Evolutionary conservation across 257 asterid species (phyloP).

Genomic region (Scutellaria barbata): DNA sequence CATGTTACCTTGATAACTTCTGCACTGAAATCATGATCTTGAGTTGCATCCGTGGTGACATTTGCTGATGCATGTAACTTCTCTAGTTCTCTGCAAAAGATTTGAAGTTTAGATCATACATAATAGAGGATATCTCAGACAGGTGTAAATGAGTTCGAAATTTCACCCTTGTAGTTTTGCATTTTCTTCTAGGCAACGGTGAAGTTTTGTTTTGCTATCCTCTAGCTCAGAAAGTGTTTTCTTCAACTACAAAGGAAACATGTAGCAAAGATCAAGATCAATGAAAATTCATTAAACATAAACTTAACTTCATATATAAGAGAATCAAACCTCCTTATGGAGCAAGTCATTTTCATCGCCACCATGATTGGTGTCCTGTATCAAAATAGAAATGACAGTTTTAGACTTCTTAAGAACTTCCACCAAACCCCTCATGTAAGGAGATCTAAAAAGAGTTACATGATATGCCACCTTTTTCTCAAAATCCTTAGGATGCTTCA

Average conservation of each 20-base stretch:
- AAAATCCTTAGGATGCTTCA: conserved; percentile 52
- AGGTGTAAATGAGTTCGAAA: conserved; percentile 19
- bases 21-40: conserved; percentile 50
- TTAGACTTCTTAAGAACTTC: conserved; percentile 30
- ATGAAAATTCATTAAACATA: conserved; percentile 7
- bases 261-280: conserved; percentile 29
- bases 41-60: conserved; percentile 38
- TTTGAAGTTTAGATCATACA: conserved; percentile 17
- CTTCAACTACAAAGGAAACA: conserved; percentile 54
- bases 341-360: conserved; percentile 50
- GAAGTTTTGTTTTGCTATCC: conserved; percentile 64
- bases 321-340: conserved; percentile 60
- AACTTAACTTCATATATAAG: conserved; percentile 29
- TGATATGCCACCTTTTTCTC: conserved; percentile 44
- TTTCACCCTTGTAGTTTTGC: conserved; percentile 69
- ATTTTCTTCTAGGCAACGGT: conserved; percentile 68
- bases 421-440: conserved; percentile 23
- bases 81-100: conserved; percentile 64
- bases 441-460: conserved; percentile 40
- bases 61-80: conserved; percentile 51
- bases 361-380: conserved; percentile 51
- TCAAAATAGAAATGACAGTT: conserved; percentile 32
- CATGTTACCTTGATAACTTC: conserved; percentile 72
- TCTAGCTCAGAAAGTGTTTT: conserved; percentile 68
- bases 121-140: conserved; percentile 20